Evolutionary conservation across 2,329 filamentous ascomycete species (phyloP), one percentile per base, ranked within the genome.

Genomic region (Cordyceps militaris): DNA sequence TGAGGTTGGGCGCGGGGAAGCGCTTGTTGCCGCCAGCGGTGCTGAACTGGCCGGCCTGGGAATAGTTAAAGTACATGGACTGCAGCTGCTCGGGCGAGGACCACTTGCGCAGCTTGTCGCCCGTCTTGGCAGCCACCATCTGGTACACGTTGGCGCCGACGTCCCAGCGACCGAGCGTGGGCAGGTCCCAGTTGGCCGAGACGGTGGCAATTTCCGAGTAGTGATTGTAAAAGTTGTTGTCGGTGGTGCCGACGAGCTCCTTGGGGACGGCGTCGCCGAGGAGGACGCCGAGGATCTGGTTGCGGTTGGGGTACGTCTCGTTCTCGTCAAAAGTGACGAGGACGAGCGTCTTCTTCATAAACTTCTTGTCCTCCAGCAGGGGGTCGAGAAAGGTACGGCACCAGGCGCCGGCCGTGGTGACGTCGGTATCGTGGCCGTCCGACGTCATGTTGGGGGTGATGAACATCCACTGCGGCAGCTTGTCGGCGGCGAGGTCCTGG

Each of bases 251-350:
- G 43, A 83, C 73, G 1, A 88, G 78, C n/a, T 79, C 54, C 4
- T 75, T 54, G 11, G 88, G 87, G 2, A 95, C 72, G n/a, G 84
- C 86, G 59, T 88, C 88, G 16, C 89, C 90, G 3, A 94, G 74
- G 0, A 94, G 79, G 62, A 94, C 79, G 61, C 76, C 82, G 60
- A 89, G 81, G 54, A 94, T 80, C 42, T 78, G 78, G 78, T 94
- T 94, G 64, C 81, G 79, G 26, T 76, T 73, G 6, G 76, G 70
- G 71, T 91, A 91, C 10, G 80, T 84, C 64, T 86, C 82, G 69
- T 85, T 88, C 74, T 94, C 90, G 62, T 94, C 90, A 66, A 91
- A 94, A 10, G 85, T 92, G 60, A 94, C 71, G 5, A 93, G 75
- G 10, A 94, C 79, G 1, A 94, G 79, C 0, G 88, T 92, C 66